These are phyloP conservation scores for Phytophthora sansomeana DNA, from an alignment of 352 stramenopile species.

Conservation along the genomic window DNA sequence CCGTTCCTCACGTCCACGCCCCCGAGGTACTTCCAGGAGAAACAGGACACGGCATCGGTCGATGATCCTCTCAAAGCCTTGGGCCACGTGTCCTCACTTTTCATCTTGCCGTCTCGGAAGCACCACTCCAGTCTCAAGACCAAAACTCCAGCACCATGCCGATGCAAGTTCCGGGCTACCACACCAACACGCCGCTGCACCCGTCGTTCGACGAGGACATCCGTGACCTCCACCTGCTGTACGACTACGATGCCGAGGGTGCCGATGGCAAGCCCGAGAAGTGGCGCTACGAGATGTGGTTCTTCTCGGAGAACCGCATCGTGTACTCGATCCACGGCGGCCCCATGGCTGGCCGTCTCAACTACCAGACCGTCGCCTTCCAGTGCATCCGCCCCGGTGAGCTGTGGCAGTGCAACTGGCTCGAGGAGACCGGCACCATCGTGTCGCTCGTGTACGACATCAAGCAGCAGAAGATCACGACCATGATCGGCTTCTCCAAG, in stretches of 20 bases:
- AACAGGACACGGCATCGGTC: slow-evolving; percentile 3
- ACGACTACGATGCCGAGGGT: slow-evolving; percentile 44
- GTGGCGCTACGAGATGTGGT: slow-evolving; percentile 52
- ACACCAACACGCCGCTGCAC: slow-evolving; percentile 63
- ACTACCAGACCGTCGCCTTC: slow-evolving; percentile 47
- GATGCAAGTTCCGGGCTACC: slow-evolving; percentile 53
- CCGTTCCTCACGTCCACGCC: slow-evolving; percentile 25
- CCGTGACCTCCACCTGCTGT: slow-evolving; percentile 41
- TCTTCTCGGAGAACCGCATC: slow-evolving; percentile 46
- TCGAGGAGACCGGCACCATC: slow-evolving; percentile 46
- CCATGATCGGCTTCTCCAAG: slow-evolving; percentile 45
- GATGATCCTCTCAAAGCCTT: neutral
- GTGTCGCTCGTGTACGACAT: slow-evolving; percentile 44
- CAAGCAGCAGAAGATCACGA: slow-evolving; percentile 45
- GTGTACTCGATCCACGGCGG: slow-evolving; percentile 50
- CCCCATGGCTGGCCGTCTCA: slow-evolving; percentile 39
- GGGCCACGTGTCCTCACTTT: slow-evolving; percentile 41
- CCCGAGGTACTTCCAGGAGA: slow-evolving; percentile 26
- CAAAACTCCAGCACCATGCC: slow-evolving; percentile 40
- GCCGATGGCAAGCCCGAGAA: slow-evolving; percentile 42
- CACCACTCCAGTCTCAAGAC: slow-evolving; percentile 28
- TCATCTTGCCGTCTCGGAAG: slow-evolving; percentile 35
- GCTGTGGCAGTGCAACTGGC: slow-evolving; percentile 51
- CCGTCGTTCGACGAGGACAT: slow-evolving; percentile 50
- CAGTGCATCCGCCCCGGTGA: slow-evolving; percentile 45